Evolutionary conservation across 495 filamentous ascomycete species (phyloP), one percentile per base, ranked within the genome.

Genomic region (Endocarpon pusillum): DNA sequence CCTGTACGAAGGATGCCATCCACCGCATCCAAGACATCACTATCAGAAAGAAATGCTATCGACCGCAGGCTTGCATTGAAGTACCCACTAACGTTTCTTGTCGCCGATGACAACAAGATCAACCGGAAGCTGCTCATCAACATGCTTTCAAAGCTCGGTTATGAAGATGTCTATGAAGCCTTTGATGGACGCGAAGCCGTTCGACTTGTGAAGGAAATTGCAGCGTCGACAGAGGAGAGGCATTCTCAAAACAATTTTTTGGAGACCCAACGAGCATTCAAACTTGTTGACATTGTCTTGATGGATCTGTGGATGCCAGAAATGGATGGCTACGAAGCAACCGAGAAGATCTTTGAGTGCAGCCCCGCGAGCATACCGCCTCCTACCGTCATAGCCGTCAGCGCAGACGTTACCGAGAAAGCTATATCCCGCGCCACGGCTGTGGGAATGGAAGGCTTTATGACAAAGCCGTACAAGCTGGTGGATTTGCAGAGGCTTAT

Each of bases 221-320:
- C 36, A 43, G 30, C 3, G 35, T 20, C 12, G 38, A 33, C n/a
- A 25, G 20, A 28, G n/a, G 32, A 15, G 11, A 37, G 28, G 18
- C 27, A 15, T 8, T 19, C 26, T 36, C 29, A 34, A 23, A 39
- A 32, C 7, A 38, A 42, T 28, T n/a, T n/a, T n/a, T n/a, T n/a
- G n/a, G n/a, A n/a, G n/a, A 25, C 23, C 23, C 14, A 5, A 17
- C 5, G 12, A 5, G 28, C 12, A 5, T 14, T 5, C 28, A 64
- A 58, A 35, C 43, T 57, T 3, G 70, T 84, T 38, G 69, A 83
- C 46, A 62, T 78, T 1, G 61, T 86, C 15, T 51, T 84, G 19
- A 86, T 86, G 81, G 80, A 86, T 51, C 63, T 86, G 4, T 86
- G 80, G 80, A 86, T 86, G 80, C 81, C 80, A 2, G 61, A 71